Percentiles rank a stretch among this genome's conserved stretches.
Evolutionary conservation across 176 grass and related monocot species (phyloP).

Genomic region (Carex cristatella): DNA sequence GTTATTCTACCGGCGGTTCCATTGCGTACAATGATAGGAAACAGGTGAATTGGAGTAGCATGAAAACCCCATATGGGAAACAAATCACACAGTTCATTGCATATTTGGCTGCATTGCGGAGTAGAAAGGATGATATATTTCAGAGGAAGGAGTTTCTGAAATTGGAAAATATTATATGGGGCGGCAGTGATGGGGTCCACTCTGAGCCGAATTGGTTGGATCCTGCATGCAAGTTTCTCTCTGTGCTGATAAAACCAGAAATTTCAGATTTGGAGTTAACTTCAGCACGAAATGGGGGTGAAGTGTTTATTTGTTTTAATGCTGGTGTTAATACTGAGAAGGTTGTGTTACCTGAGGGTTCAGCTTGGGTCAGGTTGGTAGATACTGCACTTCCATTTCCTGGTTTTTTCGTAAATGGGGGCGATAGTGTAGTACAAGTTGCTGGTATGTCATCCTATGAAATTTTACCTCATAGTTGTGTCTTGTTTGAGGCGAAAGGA

Average conservation of each 20-base stretch:
- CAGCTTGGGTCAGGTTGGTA: slow-evolving; percentile 68
- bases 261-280: slow-evolving; percentile 2
- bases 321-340: slow-evolving; percentile 26
- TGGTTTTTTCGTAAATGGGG: slow-evolving; percentile 56
- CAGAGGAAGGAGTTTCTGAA: slow-evolving; percentile 76
- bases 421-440: slow-evolving; percentile 34
- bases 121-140: slow-evolving; percentile 50
- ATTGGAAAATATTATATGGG: slow-evolving; percentile 81
- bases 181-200: slow-evolving; percentile 43
- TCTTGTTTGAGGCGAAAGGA: slow-evolving; percentile 70
- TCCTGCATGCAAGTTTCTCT: slow-evolving; percentile 56
- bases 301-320: slow-evolving; percentile 84
- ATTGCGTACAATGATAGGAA: slow-evolving; percentile 52
- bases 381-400: slow-evolving; percentile 90
- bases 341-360: slow-evolving; percentile 65
- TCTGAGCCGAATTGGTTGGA: slow-evolving; percentile 64
- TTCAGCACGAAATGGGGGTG: slow-evolving; percentile 22
- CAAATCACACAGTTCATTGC: slow-evolving; percentile 75
- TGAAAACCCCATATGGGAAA: slow-evolving; percentile 50
- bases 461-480: slow-evolving; percentile 65
- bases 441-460: slow-evolving; percentile 56
- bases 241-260: slow-evolving; percentile 55
- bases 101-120: slow-evolving; percentile 65
- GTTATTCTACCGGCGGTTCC: slow-evolving; percentile 64
- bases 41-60: slow-evolving; percentile 56